phyloP scores from a whole-genome alignment of 306 rosid genomes.

The Phaseolus lunatus region DNA sequence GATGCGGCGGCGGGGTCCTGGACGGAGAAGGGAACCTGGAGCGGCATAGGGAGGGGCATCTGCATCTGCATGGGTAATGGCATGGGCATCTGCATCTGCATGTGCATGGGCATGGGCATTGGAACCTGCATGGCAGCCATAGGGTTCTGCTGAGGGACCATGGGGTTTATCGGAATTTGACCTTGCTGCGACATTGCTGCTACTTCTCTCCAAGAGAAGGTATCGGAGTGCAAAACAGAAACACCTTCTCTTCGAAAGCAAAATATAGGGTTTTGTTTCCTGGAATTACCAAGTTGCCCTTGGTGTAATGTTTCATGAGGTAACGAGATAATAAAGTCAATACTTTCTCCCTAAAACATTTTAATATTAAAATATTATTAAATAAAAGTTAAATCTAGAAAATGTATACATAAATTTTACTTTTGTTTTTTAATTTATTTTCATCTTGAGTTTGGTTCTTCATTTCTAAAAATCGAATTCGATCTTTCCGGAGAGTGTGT shows the following conservation, averaged over 20 bases:
- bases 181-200: slow-evolving; percentile 70
- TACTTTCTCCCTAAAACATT: too few relatives aligned
- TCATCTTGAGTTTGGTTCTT: too few relatives aligned
- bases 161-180: slow-evolving; percentile 64
- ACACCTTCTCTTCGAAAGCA: background rate
- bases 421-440: too few relatives aligned
- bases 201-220: background rate
- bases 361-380: too few relatives aligned
- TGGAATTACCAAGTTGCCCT: slow-evolving; percentile 31
- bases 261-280: slow-evolving; percentile 46
- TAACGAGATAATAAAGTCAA: too few relatives aligned
- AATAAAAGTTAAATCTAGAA: too few relatives aligned
- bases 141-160: slow-evolving; percentile 47
- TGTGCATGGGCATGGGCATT: slow-evolving; percentile 40
- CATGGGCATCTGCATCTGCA: slow-evolving; percentile 47
- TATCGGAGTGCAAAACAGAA: background rate
- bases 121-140: slow-evolving; percentile 40
- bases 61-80: slow-evolving; percentile 48
- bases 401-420: too few relatives aligned
- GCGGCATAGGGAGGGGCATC: slow-evolving; percentile 50
- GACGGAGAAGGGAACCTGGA: slow-evolving; percentile 41
- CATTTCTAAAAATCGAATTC: too few relatives aligned
- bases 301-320: background rate
- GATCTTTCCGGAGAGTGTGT: too few relatives aligned
- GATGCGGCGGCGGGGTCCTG: slow-evolving; percentile 48